Conservation (phyloP, 495 filamentous ascomycete species). For the Hypoxylon subgilvum region DNA sequence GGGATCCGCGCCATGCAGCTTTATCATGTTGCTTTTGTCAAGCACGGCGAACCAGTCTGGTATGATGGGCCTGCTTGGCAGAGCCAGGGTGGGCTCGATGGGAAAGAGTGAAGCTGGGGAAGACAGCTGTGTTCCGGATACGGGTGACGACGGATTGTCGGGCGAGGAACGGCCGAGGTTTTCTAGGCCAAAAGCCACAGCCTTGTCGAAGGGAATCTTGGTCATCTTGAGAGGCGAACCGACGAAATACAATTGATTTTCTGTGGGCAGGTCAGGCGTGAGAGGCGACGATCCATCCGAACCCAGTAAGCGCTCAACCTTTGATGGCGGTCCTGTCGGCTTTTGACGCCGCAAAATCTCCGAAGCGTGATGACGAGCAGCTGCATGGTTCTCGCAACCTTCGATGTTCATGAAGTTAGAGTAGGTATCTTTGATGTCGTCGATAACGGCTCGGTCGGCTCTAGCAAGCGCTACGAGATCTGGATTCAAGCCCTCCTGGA, state of each 20-base stretch:
- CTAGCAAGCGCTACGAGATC: neutral
- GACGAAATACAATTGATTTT: constrained; percentile 11
- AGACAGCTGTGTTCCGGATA: neutral
- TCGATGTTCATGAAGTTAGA: constrained; percentile 18
- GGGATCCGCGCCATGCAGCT: neutral
- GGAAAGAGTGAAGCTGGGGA: neutral
- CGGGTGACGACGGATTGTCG: neutral
- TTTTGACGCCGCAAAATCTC: neutral
- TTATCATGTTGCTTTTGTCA: constrained; percentile 1
- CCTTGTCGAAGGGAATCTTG: constrained; percentile 18
- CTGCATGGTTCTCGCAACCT: constrained; percentile 6
- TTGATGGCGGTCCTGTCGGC: constrained; percentile 7
- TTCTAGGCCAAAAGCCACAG: constrained; percentile 15
- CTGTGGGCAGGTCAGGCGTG: neutral
- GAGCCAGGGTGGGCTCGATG: neutral
- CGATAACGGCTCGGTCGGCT: constrained; percentile 9
- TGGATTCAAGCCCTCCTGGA: neutral
- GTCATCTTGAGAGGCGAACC: constrained; percentile 5
- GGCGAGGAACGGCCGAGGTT: neutral
- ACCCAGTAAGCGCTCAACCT: constrained; percentile 19
- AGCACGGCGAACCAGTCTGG: constrained; percentile 45
- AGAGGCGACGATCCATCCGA: constrained; percentile 6
- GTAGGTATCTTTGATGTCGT: constrained; percentile 23
- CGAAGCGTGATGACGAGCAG: constrained; percentile 4
- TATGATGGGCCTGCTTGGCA: constrained; percentile 2